Conservation (phyloP, 352 stramenopile species). For the Albugo laibachii region DNA sequence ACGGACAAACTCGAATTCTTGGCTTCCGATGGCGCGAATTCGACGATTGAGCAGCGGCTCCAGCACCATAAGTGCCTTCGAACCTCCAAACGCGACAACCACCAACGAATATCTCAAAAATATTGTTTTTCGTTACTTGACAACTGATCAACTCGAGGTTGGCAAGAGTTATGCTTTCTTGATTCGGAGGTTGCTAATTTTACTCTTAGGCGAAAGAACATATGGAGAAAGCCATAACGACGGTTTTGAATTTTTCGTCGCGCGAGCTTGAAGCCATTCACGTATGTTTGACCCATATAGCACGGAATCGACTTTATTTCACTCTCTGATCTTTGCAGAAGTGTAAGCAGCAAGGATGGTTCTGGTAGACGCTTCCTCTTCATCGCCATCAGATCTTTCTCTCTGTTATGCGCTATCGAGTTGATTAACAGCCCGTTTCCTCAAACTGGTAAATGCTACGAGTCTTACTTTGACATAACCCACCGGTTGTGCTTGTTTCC, state of each 20-base stretch:
- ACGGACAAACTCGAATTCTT: constrained; percentile 9
- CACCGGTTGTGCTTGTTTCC: no score
- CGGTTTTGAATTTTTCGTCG: constrained; percentile 68
- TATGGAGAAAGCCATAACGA: constrained; percentile 80
- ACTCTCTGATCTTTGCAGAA: no score
- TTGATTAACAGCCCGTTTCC: no score
- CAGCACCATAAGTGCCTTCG: constrained; percentile 60
- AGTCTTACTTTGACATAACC: no score
- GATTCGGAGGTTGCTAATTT: neutral
- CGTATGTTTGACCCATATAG: neutral
- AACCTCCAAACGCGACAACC: constrained; percentile 56
- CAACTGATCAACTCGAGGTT: constrained; percentile 58
- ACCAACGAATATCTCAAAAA: constrained; percentile 80
- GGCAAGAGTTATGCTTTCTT: neutral
- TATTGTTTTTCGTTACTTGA: constrained; percentile 85
- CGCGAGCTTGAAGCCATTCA: constrained; percentile 21
- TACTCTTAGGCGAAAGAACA: constrained; percentile 45
- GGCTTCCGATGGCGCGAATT: constrained; percentile 7
- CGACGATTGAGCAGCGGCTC: constrained; percentile 62
- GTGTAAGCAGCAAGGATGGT: no score
- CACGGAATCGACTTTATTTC: no score
- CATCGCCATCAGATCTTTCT: no score
- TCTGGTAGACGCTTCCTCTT: no score
- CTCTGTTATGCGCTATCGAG: no score
- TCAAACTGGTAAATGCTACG: no score